These are phyloP conservation scores for Globisporangium spiculum DNA, from an alignment of 352 stramenopile genomes.

Conservation along the genomic window DNA sequence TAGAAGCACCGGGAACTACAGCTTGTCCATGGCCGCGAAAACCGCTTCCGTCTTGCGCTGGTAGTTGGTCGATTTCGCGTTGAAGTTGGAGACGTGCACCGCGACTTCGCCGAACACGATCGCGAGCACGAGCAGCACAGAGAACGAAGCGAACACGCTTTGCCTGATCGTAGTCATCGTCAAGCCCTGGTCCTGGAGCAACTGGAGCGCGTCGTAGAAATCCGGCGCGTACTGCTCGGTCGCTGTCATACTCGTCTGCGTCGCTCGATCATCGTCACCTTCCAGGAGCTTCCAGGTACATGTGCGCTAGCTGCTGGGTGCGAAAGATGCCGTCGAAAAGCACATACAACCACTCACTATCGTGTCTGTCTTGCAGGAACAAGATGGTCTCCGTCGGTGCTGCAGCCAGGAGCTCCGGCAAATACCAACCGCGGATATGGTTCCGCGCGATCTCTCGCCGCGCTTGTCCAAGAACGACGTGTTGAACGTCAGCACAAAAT, in stretches of 20 bases:
- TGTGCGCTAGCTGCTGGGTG: constrained; percentile 18
- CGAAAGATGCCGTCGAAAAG: constrained; percentile 16
- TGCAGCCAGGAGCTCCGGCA: constrained; percentile 13
- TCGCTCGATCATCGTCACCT: neutral
- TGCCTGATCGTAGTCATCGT: constrained; percentile 18
- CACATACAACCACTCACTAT: neutral
- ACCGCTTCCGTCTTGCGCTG: constrained; percentile 66
- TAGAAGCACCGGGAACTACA: constrained; percentile 41
- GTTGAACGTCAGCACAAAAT: constrained; percentile 31
- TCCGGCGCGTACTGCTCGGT: constrained; percentile 4
- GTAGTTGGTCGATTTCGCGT: constrained; percentile 48
- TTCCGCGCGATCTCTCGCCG: constrained; percentile 22
- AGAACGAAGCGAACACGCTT: constrained; percentile 40
- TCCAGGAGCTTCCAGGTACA: constrained; percentile 48
- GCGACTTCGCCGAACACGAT: constrained; percentile 64
- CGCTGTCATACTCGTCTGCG: neutral
- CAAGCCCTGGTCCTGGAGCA: constrained; percentile 58
- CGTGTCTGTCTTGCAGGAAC: neutral
- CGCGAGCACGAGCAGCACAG: constrained; percentile 47
- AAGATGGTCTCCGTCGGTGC: neutral
- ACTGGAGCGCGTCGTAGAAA: constrained; percentile 46
- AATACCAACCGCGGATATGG: constrained; percentile 25
- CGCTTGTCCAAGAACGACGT: constrained; percentile 31
- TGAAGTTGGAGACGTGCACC: constrained; percentile 61
- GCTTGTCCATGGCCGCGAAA: constrained; percentile 49